phyloP scores from a whole-genome alignment of 495 filamentous ascomycete species.

The Oleoguttula mirabilis region DNA sequence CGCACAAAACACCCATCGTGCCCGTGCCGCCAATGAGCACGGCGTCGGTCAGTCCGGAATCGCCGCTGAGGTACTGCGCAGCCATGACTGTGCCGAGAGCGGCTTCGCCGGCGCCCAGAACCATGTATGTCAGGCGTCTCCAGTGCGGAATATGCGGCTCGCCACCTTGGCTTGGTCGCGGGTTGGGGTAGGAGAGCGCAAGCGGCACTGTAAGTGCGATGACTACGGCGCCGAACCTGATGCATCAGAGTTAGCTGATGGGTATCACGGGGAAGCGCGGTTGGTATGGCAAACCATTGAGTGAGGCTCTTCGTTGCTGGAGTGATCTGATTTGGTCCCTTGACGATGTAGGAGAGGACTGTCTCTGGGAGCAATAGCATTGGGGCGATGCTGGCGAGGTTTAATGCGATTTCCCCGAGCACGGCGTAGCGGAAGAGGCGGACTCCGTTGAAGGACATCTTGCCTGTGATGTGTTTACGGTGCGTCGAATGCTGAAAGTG shows the following conservation, averaged over 20 bases:
- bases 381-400: constrained; percentile 6
- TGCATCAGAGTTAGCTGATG: not conserved
- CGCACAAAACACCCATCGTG: constrained; percentile 4
- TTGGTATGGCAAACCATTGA: constrained; percentile 5
- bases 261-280: not conserved
- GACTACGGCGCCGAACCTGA: constrained; percentile 10
- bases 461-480: not conserved
- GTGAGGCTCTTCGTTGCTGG: constrained; percentile 6
- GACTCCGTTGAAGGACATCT: constrained; percentile 11
- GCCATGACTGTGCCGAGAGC: constrained; percentile 7
- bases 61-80: constrained; percentile 6
- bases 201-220: constrained; percentile 15
- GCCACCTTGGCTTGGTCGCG: constrained; percentile 4
- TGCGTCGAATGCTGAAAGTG: no score
- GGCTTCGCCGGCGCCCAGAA: constrained; percentile 12
- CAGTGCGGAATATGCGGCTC: constrained; percentile 9
- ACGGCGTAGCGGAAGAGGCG: constrained; percentile 12
- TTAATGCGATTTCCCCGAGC: constrained; percentile 10
- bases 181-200: constrained; percentile 17
- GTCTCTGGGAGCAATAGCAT: constrained; percentile 12
- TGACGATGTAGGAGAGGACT: constrained; percentile 11
- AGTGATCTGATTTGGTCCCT: constrained; percentile 13
- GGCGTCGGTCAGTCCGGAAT: constrained; percentile 11
- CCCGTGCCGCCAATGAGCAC: constrained; percentile 3
- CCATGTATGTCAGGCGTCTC: constrained; percentile 13